Evolutionary conservation across 495 filamentous ascomycete species (phyloP).

Genomic region (Penicillium canariense): DNA sequence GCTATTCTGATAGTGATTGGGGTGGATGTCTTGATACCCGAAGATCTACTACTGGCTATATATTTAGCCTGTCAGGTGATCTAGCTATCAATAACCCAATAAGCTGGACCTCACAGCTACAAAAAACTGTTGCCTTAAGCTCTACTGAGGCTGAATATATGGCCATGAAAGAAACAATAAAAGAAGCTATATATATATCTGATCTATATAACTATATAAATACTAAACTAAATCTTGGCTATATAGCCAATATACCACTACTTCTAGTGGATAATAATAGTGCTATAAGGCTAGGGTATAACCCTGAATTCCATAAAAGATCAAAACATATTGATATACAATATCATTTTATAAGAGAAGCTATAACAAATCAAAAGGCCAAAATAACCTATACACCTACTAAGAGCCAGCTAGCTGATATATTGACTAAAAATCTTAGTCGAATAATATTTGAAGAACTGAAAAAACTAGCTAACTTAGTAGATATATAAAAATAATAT

Average conservation of each 20-base stretch:
- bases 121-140: background rate
- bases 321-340: background rate
- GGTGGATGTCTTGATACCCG: background rate
- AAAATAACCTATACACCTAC: background rate
- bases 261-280: background rate
- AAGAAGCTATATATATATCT: conserved; percentile 19
- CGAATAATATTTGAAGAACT: background rate
- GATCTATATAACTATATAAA: conserved; percentile 16
- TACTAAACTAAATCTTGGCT: background rate
- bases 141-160: conserved; percentile 15
- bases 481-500: background rate
- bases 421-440: background rate
- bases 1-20: background rate
- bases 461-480: background rate
- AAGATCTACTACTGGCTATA: background rate
- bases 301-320: background rate
- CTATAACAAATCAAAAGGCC: background rate
- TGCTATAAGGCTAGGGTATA: background rate
- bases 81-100: background rate
- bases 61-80: background rate
- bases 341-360: background rate
- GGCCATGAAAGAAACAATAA: conserved; percentile 17
- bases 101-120: background rate
- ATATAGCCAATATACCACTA: background rate
- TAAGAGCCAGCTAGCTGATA: background rate